Percentiles rank a stretch among this genome's conserved stretches.
phyloP scores from a whole-genome alignment of 345 rosid species.

The Linum lewisii region DNA sequence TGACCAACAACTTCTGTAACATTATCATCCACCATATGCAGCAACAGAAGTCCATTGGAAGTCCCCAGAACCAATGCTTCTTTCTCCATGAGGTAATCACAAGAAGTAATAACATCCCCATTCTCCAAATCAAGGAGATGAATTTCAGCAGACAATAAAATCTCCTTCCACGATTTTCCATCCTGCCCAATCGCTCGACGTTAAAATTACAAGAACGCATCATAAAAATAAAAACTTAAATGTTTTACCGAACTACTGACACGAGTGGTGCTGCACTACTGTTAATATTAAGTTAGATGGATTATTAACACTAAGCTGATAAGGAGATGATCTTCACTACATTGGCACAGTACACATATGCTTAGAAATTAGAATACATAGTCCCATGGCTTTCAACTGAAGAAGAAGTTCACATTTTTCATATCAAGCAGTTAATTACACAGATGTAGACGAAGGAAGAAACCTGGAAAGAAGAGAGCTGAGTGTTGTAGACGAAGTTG shows the following conservation, averaged over 20 bases:
- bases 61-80: conserved; percentile 83
- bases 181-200: conserved; percentile 28
- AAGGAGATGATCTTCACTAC: neutral
- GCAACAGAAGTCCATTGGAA: conserved; percentile 47
- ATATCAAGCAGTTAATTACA: no score
- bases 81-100: conserved; percentile 85
- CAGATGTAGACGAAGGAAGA: no score
- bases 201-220: neutral
- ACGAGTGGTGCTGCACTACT: no score
- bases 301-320: neutral
- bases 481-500: conserved; percentile 45
- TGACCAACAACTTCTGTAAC: conserved; percentile 65
- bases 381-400: no score
- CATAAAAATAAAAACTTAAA: no score
- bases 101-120: conserved; percentile 56
- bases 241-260: neutral
- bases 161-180: conserved; percentile 33
- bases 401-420: neutral
- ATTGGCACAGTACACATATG: neutral
- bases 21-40: conserved; percentile 51
- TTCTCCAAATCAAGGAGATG: conserved; percentile 50
- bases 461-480: conserved; percentile 62
- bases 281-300: no score
- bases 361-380: no score
- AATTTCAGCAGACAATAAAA: conserved; percentile 31